Evolutionary conservation across 257 asterid species (phyloP).

Genomic region (Rubia yunnanensis): DNA sequence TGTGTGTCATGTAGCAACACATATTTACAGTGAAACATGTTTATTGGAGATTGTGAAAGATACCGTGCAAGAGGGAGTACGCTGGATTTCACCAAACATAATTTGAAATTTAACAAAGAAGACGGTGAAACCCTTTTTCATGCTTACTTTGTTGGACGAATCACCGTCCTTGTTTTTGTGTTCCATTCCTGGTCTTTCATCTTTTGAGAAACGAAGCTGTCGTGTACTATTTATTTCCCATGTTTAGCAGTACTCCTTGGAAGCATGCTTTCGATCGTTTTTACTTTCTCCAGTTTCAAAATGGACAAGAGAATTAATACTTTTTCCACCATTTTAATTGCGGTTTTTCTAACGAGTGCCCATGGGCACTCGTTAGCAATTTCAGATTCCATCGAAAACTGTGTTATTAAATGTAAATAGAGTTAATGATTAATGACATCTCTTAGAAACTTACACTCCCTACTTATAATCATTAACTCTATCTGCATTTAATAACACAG

Average conservation of each 20-base stretch:
- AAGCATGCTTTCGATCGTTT: background rate
- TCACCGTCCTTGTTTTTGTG: constrained; percentile 11
- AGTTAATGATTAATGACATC: too few species aligned
- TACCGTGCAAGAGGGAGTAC: too few species aligned
- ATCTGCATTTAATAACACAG: too few species aligned
- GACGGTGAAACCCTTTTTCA: constrained; percentile 18
- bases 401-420: too few species aligned
- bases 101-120: background rate
- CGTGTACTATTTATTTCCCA: background rate
- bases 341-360: too few species aligned
- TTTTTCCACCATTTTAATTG: background rate
- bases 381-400: too few species aligned
- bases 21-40: too few species aligned
- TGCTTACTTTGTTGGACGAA: constrained; percentile 13
- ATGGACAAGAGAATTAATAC: background rate
- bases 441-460: too few species aligned
- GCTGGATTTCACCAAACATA: constrained; percentile 12
- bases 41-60: too few species aligned
- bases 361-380: too few species aligned
- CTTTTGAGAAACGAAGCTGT: background rate
- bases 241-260: background rate
- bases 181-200: background rate
- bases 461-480: too few species aligned
- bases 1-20: too few species aligned
- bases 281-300: background rate